Conservation (phyloP, 208 protist genomes). For the Crithidia sp. region DNA sequence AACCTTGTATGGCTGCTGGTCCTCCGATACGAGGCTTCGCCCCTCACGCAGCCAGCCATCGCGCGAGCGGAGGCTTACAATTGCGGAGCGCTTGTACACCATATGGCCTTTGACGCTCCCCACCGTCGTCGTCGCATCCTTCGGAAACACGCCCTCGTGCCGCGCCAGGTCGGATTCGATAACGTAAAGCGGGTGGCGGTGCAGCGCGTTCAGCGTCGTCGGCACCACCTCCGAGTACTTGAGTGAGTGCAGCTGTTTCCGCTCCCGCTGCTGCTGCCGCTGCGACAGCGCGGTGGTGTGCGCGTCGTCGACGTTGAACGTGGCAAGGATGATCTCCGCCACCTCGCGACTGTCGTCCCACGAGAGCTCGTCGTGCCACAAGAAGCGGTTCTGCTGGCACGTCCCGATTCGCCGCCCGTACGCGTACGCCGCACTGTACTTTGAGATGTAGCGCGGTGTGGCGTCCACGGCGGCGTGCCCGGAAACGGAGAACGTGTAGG, state of each 20-base stretch:
- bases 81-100: slow-evolving; percentile 89
- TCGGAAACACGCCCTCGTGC: slow-evolving; percentile 85
- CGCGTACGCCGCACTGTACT: slow-evolving; percentile 70
- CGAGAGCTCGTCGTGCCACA: slow-evolving; percentile 72
- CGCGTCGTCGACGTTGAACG: slow-evolving; percentile 40
- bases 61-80: slow-evolving; percentile 79
- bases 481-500: slow-evolving; percentile 83
- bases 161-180: slow-evolving; percentile 78
- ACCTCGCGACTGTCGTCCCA: slow-evolving; percentile 88
- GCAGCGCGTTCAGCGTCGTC: slow-evolving; percentile 74
- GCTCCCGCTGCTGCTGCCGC: slow-evolving; percentile 53
- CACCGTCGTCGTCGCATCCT: slow-evolving; percentile 74
- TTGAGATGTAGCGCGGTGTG: slow-evolving; percentile 84
- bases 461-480: slow-evolving; percentile 75
- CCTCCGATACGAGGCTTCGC: slow-evolving; percentile 64
- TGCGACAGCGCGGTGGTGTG: slow-evolving; percentile 31
- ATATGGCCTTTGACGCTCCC: slow-evolving; percentile 84
- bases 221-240: slow-evolving; percentile 85
- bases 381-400: slow-evolving; percentile 64
- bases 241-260: slow-evolving; percentile 76
- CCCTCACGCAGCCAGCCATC: slow-evolving; percentile 90
- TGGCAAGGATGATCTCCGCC: slow-evolving; percentile 67
- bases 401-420: slow-evolving; percentile 65
- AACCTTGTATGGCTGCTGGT: slow-evolving; percentile 77
- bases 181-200: slow-evolving; percentile 87